Conservation (phyloP, 345 rosid species). For the Brassica nigra region DNA sequence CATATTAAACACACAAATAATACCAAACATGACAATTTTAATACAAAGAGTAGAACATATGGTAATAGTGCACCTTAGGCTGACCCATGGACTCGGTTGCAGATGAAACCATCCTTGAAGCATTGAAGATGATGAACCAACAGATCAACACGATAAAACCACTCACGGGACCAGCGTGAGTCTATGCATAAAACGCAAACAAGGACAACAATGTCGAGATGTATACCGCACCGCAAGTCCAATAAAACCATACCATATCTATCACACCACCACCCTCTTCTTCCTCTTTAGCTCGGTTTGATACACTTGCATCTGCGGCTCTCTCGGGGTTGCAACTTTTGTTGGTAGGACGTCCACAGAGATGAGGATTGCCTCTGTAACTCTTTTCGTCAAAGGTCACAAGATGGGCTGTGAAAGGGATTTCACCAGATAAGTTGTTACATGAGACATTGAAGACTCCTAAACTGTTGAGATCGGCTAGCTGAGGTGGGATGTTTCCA, state of each 20-base stretch:
- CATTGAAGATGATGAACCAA: not conserved
- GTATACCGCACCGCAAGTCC: constrained; percentile 5
- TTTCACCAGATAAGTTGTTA: not conserved
- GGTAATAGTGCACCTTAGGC: not conserved
- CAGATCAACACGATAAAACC: constrained; percentile 3
- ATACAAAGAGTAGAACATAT: too few relatives aligned
- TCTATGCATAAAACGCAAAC: not conserved
- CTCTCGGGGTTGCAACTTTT: not conserved
- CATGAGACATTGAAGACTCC: constrained; percentile 4
- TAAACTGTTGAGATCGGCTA: not conserved
- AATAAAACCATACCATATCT: constrained; percentile 1
- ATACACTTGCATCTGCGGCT: too few relatives aligned
- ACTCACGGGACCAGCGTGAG: not conserved
- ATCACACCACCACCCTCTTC: not conserved
- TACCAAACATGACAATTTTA: too few relatives aligned
- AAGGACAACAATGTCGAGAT: not conserved
- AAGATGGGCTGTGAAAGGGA: constrained; percentile 12
- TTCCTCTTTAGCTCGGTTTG: not conserved
- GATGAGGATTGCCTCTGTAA: not conserved
- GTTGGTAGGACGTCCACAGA: constrained; percentile 9
- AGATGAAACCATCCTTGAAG: not conserved
- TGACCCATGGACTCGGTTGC: not conserved
- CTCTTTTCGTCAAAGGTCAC: not conserved
- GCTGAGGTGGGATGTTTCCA: not conserved
- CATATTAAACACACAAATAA: too few relatives aligned